Percentiles rank a stretch among this genome's conserved stretches.
Evolutionary conservation across 495 filamentous ascomycete species (phyloP).

Genomic region (Hapsidospora chrysogenum): DNA sequence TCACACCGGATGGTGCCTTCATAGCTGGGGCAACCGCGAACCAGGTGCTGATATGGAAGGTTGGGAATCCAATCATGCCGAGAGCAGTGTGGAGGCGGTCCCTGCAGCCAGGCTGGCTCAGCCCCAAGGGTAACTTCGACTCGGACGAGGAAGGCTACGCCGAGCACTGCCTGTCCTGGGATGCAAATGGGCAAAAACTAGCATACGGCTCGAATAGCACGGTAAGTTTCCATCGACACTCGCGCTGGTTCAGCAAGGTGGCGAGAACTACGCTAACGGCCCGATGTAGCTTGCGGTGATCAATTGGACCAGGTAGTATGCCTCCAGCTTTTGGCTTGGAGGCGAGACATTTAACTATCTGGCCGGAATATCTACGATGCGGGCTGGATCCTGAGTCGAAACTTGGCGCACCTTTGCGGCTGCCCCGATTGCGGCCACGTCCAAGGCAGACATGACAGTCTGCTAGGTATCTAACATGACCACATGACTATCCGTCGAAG

Average conservation of each 20-base stretch:
- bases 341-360: too few species aligned
- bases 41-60: constrained; percentile 54
- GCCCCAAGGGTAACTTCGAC: constrained; percentile 24
- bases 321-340: too few species aligned
- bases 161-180: constrained; percentile 52
- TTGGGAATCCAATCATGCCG: constrained; percentile 45
- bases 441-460: too few species aligned
- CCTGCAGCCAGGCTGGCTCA: constrained; percentile 31
- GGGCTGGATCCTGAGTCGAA: too few species aligned
- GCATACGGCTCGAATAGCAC: constrained; percentile 54
- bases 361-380: too few species aligned
- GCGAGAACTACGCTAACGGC: not conserved
- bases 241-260: too few species aligned
- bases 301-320: not conserved
- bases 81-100: constrained; percentile 43
- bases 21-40: constrained; percentile 52
- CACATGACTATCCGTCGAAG: too few species aligned
- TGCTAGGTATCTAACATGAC: too few species aligned
- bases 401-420: too few species aligned
- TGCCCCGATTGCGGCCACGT: too few species aligned
- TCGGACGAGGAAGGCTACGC: constrained; percentile 26
- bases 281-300: constrained; percentile 3
- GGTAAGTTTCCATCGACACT: constrained; percentile 31
- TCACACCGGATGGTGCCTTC: constrained; percentile 56
- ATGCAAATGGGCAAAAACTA: constrained; percentile 56